These are phyloP conservation scores for Neurospora sp. DNA, from an alignment of 2,329 filamentous ascomycete species.

Conservation along the genomic window DNA sequence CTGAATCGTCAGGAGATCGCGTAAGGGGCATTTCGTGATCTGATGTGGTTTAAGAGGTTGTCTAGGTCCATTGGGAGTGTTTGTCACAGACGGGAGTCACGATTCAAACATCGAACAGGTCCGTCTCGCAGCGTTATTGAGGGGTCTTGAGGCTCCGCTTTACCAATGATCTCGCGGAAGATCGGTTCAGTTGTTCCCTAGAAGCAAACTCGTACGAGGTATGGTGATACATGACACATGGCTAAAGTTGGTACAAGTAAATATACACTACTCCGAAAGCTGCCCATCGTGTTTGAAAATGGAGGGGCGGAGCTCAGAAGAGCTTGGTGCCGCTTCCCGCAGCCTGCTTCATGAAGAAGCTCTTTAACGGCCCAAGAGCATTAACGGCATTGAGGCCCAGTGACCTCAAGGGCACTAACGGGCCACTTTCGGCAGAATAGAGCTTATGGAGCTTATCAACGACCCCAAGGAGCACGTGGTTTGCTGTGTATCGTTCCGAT, in stretches of 20 bases:
- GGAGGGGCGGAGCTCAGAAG: slow-evolving; percentile 15
- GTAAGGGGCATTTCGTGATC: neutral
- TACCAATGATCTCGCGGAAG: neutral
- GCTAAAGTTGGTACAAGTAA: neutral
- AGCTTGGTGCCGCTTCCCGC: slow-evolving; percentile 43
- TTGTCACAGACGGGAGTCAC: neutral
- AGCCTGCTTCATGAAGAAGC: slow-evolving; percentile 71
- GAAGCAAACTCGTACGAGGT: neutral
- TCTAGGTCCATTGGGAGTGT: neutral
- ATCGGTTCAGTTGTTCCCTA: neutral
- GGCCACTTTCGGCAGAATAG: slow-evolving; percentile 71
- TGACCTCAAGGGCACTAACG: slow-evolving; percentile 69
- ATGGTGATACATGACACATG: neutral
- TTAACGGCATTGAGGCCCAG: slow-evolving; percentile 70
- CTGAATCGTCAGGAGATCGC: neutral
- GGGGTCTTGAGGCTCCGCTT: neutral
- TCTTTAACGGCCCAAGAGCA: slow-evolving; percentile 64
- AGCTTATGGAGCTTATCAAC: slow-evolving; percentile 89
- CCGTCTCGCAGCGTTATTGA: neutral
- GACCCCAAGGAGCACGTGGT: slow-evolving; percentile 68
- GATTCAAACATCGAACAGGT: neutral
- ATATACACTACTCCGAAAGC: neutral
- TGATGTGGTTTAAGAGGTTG: neutral
- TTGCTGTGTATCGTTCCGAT: slow-evolving; percentile 69
- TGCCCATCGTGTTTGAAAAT: neutral